Evolutionary conservation across 2,329 filamentous ascomycete species (phyloP), one percentile per base, ranked within the genome.

Genomic region (Pestalotiopsis sp.): DNA sequence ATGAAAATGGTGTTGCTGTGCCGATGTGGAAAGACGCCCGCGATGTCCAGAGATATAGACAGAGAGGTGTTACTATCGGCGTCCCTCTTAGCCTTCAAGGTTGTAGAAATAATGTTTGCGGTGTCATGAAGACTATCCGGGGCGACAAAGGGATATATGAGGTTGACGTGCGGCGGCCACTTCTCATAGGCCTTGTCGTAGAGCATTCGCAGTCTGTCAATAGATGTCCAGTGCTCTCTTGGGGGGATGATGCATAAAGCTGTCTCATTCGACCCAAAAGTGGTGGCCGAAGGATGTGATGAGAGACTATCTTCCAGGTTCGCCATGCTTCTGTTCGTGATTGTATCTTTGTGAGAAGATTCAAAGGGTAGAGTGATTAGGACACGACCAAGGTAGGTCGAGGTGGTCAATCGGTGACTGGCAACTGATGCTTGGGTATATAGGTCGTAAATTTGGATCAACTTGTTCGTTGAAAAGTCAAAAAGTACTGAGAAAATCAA

Each of bases 121-220:
- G 85, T 87, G 22, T 75, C 71, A 1, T 78, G 72, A 2, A 92
- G 79, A 9, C 72, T 71, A 2, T 85, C 82, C 0, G 81, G 77
- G 2, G 77, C 75, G 6, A 91, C 87, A 74, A 91, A 92, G 0
- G 89, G 90, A 73, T 92, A 92, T 24, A 91, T 72, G 30, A 92
- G 76, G 71, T 91, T 92, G 72, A 92, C 75, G 71, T 92, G 90
- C 13, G 89, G 87, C 3, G 89, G 89, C 90, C 90, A 92, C 76
- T 82, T 86, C 30, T 80, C 80, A 70, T 85, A 86, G 0, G 85
- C 82, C 69, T 87, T 88, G 76, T 92, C 90, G 77, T 92, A 89
- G 13, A 89, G 78, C n/a, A 80, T 82, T 58, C 90, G 85, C 3
- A 92, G 77, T 14, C 79, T 78, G 71, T 91, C 83, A 64, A 90